Conservation (phyloP, 257 asterid species). For the Eustoma russellianum region DNA sequence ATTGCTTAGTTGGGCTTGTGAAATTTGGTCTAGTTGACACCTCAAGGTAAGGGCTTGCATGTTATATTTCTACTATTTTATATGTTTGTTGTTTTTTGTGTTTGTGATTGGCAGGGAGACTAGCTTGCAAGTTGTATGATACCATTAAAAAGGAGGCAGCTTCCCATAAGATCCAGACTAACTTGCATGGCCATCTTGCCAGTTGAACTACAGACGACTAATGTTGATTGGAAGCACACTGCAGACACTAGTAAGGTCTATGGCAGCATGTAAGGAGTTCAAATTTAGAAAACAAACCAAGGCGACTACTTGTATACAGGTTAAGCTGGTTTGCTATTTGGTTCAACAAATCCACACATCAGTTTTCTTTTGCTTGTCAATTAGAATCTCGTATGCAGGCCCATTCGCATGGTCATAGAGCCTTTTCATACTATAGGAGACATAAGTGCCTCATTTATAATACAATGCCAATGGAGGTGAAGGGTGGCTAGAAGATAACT, state of each 20-base stretch:
- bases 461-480: too few relatives aligned
- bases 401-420: conserved; percentile 68
- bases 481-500: too few relatives aligned
- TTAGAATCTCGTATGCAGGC: conserved; percentile 44
- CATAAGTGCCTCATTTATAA: too few relatives aligned
- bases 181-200: conserved; percentile 61
- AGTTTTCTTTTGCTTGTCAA: conserved; percentile 15
- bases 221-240: too few relatives aligned
- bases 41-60: conserved; percentile 4
- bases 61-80: conserved; percentile 1
- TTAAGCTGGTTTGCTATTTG: conserved; percentile 18
- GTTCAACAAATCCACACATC: conserved; percentile 8
- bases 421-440: too few relatives aligned
- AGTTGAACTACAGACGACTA: too few relatives aligned
- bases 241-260: too few relatives aligned
- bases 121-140: conserved; percentile 53
- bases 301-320: conserved; percentile 73
- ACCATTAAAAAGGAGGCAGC: conserved; percentile 66
- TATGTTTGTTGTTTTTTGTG: too few relatives aligned
- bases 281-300: too few relatives aligned
- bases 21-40: background rate
- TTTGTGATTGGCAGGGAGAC: conserved; percentile 46
- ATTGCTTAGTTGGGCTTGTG: background rate
- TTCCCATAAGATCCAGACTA: conserved; percentile 70
- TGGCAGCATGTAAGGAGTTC: too few relatives aligned